Conservation (phyloP, 1,284 basidiomycete genomes). For the Crepidotus sp. region DNA sequence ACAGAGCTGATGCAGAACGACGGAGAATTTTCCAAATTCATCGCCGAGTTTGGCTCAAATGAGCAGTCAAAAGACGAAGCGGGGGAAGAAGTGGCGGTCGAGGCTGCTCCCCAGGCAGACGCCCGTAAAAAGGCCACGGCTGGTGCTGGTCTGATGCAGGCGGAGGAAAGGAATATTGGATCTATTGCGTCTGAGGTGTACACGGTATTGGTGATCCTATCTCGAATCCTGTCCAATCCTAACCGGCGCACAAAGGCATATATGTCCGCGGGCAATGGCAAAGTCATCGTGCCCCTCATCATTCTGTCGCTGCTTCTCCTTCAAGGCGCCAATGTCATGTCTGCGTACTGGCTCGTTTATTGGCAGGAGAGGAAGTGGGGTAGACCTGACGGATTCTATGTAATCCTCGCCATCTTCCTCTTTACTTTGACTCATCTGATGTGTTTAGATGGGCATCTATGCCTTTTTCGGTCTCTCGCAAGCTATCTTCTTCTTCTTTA, state of each 20-base stretch:
- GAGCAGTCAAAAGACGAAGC: slow-evolving; percentile 25
- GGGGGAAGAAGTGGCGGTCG: slow-evolving; percentile 20
- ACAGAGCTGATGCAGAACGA: slow-evolving; percentile 52
- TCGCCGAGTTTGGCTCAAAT: slow-evolving; percentile 49
- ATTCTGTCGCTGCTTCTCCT: slow-evolving; percentile 41
- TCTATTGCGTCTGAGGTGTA: slow-evolving; percentile 38
- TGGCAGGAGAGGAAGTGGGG: slow-evolving; percentile 60
- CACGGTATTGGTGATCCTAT: not conserved
- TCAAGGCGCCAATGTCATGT: slow-evolving; percentile 55
- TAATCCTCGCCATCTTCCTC: slow-evolving; percentile 24
- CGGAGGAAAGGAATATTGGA: slow-evolving; percentile 54
- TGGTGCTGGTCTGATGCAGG: slow-evolving; percentile 52
- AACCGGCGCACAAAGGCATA: slow-evolving; percentile 39
- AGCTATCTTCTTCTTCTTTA: slow-evolving; percentile 43
- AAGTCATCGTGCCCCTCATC: slow-evolving; percentile 45
- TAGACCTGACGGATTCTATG: slow-evolving; percentile 50
- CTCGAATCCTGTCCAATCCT: not conserved
- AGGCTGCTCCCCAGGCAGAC: slow-evolving; percentile 14
- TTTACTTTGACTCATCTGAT: slow-evolving; percentile 1
- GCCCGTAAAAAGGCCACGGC: slow-evolving; percentile 28
- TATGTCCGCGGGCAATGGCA: slow-evolving; percentile 45
- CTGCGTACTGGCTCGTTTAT: slow-evolving; percentile 64
- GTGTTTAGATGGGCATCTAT: slow-evolving; percentile 56
- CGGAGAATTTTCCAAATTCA: slow-evolving; percentile 66
- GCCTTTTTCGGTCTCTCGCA: slow-evolving; percentile 45